Evolutionary conservation across 768 basidiomycete genomes (phyloP).

Genomic region (Cystofilobasidium macerans): DNA sequence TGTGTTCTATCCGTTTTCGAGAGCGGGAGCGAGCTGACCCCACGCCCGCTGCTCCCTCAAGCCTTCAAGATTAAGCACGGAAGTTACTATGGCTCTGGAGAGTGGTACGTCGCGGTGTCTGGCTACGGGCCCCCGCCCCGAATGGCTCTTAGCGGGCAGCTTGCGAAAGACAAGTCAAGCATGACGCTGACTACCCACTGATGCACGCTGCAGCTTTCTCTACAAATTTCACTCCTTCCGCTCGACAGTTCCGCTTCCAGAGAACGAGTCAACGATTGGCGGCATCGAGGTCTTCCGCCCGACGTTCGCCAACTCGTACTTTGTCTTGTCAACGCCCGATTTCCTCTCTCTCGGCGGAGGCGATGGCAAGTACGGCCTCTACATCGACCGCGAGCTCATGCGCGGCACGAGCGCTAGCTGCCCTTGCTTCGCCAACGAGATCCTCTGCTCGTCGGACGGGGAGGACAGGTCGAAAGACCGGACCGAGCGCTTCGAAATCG

Average conservation of each 20-base stretch:
- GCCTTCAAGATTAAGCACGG: slow-evolving; percentile 47
- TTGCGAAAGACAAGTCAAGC: too few relatives aligned
- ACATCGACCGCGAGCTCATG: slow-evolving; percentile 67
- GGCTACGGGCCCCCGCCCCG: too few relatives aligned
- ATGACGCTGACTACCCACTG: not conserved
- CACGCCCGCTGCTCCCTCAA: not conserved
- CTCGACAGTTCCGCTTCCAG: not conserved
- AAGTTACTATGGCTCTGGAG: slow-evolving; percentile 77
- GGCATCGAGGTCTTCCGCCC: slow-evolving; percentile 58
- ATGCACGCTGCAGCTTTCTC: slow-evolving; percentile 6
- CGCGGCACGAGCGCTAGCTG: slow-evolving; percentile 75
- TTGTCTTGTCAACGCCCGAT: slow-evolving; percentile 68
- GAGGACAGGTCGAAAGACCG: not conserved
- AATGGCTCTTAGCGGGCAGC: too few relatives aligned
- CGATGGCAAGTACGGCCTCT: slow-evolving; percentile 78
- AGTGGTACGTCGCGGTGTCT: slow-evolving; percentile 55
- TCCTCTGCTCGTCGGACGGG: slow-evolving; percentile 49
- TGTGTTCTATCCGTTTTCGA: slow-evolving; percentile 29
- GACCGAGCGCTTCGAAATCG: slow-evolving; percentile 67
- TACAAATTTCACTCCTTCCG: slow-evolving; percentile 24
- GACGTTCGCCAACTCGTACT: slow-evolving; percentile 84
- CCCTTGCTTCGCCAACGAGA: slow-evolving; percentile 77
- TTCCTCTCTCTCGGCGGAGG: slow-evolving; percentile 85
- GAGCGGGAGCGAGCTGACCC: not conserved
- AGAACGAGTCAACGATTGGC: not conserved